Conservation (phyloP, 805 yeast species). For the Hanseniaspora valbyensis region DNA sequence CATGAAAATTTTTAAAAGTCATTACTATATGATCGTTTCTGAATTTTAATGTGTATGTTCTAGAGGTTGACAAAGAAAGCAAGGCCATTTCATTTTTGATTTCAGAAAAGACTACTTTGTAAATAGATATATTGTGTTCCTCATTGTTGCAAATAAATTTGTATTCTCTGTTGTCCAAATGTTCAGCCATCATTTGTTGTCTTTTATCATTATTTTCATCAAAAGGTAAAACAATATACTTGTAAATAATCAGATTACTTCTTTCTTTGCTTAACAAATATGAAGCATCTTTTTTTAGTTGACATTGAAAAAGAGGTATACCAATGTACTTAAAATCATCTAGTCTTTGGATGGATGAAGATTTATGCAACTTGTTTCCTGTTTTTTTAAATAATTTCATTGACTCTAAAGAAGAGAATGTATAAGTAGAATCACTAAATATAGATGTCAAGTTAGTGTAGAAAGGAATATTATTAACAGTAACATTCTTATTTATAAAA, state of each 20-base stretch:
- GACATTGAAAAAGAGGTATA: not conserved
- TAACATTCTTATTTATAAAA: no score
- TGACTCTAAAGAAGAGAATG: not conserved
- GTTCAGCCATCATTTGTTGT: not conserved
- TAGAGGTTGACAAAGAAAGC: not conserved
- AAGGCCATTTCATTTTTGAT: not conserved
- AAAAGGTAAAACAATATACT: not conserved
- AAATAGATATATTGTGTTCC: not conserved
- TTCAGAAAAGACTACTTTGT: not conserved
- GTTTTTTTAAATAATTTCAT: not conserved
- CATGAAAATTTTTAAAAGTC: not conserved
- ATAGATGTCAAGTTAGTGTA: conserved; percentile 1
- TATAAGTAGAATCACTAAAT: not conserved
- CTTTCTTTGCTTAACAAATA: not conserved
- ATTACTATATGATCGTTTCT: not conserved
- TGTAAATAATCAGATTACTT: not conserved
- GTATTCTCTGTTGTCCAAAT: not conserved
- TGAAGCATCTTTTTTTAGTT: not conserved
- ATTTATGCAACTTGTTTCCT: not conserved
- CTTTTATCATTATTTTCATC: not conserved
- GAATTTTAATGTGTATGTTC: not conserved
- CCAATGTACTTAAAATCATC: not conserved
- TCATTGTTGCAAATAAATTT: not conserved
- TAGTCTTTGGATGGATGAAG: not conserved
- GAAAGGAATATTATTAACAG: no score